Base-by-base conservation (phyloP, 305 asterid species). In the Fraxinus albicans region DNA sequence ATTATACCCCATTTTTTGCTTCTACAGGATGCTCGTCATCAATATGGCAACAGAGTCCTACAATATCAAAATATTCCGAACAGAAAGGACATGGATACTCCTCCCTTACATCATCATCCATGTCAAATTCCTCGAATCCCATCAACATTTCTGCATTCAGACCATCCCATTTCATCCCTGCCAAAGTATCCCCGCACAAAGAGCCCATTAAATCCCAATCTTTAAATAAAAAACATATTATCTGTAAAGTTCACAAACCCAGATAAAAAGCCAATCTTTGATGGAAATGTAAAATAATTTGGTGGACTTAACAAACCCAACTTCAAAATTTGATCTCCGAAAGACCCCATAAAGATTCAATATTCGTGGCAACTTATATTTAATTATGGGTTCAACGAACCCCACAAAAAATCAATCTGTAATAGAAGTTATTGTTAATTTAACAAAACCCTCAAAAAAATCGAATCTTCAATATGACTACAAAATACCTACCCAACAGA, bases 21-120 rank as follows among this genome's bases (percentile, higher is more conserved):
- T 95, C 98, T 27, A 86, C 89, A 79, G 97, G 98, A 89, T 95
- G 99, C 85, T 96, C 97, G n/a, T 96, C 98, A 73, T 96, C 99
- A 15, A 96, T 91, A 89, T 96, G 99, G 89, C 97, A 94, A 87
- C 96, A 95, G n/a, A 95, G 95, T 55, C 97, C 97, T 74, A 94
- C 92, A 8, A 95, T 94, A 86, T 94, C 98, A 63, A 89, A 94
- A 88, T 88, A 92, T 40, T 92, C 97, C 1, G 96, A 81, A 87
- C 98, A 95, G 83, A 94, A 95, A 23, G 96, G 95, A 85, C 99
- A 93, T 8, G 93, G 92, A 82, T 89, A 94, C 84, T 96, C 98
- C 84, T 93, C 96, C 84, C 94, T 86, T 74, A 89, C 81, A 77
- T 92, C 98, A 83, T 94, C 98, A 84, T 91, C 92, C 81, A 89